These are phyloP conservation scores for Dipteronia sinensis DNA, from an alignment of 345 rosid genomes.

Conservation along the genomic window DNA sequence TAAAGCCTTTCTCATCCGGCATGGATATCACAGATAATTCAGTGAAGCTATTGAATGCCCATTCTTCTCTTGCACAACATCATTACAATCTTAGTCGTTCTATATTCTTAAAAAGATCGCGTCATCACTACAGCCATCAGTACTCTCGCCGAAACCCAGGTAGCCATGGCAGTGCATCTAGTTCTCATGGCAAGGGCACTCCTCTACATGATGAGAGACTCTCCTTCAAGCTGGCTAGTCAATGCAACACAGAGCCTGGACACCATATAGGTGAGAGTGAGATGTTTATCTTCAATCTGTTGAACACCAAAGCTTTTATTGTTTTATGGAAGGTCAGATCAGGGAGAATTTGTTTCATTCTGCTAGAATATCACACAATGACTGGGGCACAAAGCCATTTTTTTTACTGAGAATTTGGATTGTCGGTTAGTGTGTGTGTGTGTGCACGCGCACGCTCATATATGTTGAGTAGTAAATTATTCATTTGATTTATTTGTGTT, in stretches of 20 bases:
- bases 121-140: constrained; percentile 57
- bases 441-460: not conserved
- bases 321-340: not conserved
- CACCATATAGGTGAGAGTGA: constrained; percentile 45
- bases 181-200: constrained; percentile 48
- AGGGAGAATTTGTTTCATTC: not conserved
- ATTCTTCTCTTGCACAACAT: constrained; percentile 37
- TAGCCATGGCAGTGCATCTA: constrained; percentile 40
- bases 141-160: constrained; percentile 51
- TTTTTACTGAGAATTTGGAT: not conserved
- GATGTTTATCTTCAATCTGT: not conserved
- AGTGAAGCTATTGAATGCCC: constrained; percentile 35
- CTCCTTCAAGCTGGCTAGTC: constrained; percentile 42
- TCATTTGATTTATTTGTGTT: not conserved
- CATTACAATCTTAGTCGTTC: constrained; percentile 48
- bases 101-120: constrained; percentile 58
- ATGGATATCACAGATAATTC: constrained; percentile 39
- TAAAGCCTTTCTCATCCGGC: constrained; percentile 32
- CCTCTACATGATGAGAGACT: constrained; percentile 39
- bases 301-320: not conserved
- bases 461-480: not conserved
- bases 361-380: not conserved
- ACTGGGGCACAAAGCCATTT: not conserved
- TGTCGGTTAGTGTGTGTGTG: not conserved
- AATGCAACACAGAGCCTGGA: constrained; percentile 32